phyloP scores from a whole-genome alignment of 352 stramenopile species.

The Phytopythium litorale region DNA sequence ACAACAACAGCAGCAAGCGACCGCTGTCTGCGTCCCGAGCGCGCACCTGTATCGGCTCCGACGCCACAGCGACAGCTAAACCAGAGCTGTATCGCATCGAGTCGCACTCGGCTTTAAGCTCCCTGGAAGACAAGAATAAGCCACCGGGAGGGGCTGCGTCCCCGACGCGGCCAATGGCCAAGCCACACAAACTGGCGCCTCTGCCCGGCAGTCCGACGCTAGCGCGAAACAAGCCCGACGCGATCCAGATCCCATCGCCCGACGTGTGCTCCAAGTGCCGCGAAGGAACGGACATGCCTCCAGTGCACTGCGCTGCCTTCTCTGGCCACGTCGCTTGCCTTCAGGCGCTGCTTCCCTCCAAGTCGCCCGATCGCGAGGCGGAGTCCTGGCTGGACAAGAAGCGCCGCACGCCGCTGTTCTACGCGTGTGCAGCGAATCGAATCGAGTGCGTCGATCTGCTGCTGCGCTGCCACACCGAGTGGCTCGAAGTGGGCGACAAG shows the following conservation, averaged over 20 bases:
- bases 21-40: neutral
- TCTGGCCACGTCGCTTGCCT: constrained; percentile 42
- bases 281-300: constrained; percentile 47
- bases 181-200: neutral
- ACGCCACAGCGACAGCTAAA: neutral
- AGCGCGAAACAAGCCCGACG: neutral
- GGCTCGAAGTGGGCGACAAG: constrained; percentile 49
- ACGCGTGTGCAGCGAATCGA: constrained; percentile 48
- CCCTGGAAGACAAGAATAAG: constrained; percentile 24
- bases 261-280: constrained; percentile 35
- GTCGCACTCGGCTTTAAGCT: constrained; percentile 58
- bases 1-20: constrained; percentile 16
- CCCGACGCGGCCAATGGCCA: constrained; percentile 4
- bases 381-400: constrained; percentile 44
- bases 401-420: constrained; percentile 61
- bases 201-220: constrained; percentile 14
- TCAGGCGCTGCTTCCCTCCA: constrained; percentile 15
- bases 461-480: constrained; percentile 27
- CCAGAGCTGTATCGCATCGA: constrained; percentile 55
- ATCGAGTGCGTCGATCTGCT: constrained; percentile 45
- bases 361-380: neutral
- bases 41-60: neutral
- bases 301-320: constrained; percentile 53
- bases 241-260: neutral
- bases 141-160: neutral